These are phyloP conservation scores for Hanseniaspora jakobsenii DNA, from an alignment of 805 yeast genomes.

Conservation along the genomic window DNA sequence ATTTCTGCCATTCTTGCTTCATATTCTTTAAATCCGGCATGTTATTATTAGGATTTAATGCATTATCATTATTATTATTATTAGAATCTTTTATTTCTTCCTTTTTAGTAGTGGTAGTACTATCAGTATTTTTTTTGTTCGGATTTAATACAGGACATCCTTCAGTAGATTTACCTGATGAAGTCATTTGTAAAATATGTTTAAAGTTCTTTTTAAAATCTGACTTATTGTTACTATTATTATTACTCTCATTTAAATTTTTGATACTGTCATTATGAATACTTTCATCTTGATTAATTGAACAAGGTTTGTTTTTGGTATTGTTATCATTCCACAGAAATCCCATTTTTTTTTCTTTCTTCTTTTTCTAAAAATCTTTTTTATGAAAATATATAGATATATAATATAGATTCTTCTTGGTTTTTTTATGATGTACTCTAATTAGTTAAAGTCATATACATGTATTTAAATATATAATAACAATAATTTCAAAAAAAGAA, in stretches of 20 bases:
- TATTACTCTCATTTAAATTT: no score
- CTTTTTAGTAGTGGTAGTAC: no score
- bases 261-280: no score
- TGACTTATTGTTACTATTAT: conserved; percentile 29
- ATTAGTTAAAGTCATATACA: no score
- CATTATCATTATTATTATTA: conserved; percentile 12
- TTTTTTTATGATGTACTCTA: no score
- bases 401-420: no score
- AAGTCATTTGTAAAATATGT: conserved; percentile 13
- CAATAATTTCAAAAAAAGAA: no score
- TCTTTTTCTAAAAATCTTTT: background rate
- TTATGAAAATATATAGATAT: no score
- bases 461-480: no score
- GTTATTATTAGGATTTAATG: conserved; percentile 70
- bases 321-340: conserved; percentile 92
- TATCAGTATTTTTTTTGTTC: no score
- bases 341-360: conserved; percentile 41
- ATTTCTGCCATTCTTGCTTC: conserved; percentile 66
- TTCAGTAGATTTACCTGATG: conserved; percentile 15
- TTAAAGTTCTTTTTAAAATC: conserved; percentile 26
- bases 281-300: no score
- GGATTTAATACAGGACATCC: conserved; percentile 15
- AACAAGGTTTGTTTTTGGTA: no score
- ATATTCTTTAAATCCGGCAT: conserved; percentile 64
- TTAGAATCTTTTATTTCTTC: conserved; percentile 17